These are phyloP conservation scores for Amanita thiersii DNA, from an alignment of 768 basidiomycete genomes.

Conservation along the genomic window DNA sequence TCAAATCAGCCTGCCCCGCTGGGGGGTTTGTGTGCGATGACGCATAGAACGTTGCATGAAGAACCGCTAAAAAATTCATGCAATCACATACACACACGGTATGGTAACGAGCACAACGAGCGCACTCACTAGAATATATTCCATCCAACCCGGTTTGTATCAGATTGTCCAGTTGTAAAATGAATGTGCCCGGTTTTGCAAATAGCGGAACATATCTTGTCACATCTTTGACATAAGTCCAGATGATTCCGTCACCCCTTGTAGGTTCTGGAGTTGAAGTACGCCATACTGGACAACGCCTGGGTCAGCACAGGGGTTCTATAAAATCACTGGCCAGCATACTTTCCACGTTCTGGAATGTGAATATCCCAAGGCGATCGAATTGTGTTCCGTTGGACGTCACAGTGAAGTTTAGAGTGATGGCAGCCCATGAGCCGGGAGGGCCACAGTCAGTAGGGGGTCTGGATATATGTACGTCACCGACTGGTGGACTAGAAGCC, in stretches of 20 bases:
- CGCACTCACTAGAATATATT: conserved; percentile 54
- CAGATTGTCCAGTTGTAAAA: conserved; percentile 68
- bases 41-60: conserved; percentile 66
- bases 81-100: background rate
- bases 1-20: conserved; percentile 50
- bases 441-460: conserved; percentile 68
- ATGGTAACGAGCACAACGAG: background rate
- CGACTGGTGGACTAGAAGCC: background rate
- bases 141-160: conserved; percentile 51
- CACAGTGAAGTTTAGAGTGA: conserved; percentile 73
- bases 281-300: conserved; percentile 2
- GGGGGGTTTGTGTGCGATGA: conserved; percentile 50
- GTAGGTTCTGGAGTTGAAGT: conserved; percentile 9
- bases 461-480: conserved; percentile 22
- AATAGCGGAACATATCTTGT: conserved; percentile 53
- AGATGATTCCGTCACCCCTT: conserved; percentile 3
- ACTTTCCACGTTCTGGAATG: conserved; percentile 77
- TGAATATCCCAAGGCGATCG: conserved; percentile 65
- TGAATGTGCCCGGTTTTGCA: conserved; percentile 50
- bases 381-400: conserved; percentile 74
- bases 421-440: conserved; percentile 64
- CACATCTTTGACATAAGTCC: conserved; percentile 40
- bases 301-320: background rate
- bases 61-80: conserved; percentile 48
- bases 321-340: background rate